A percentile compares a stretch with the other conserved stretches of the same genome.
Evolutionary conservation across 495 filamentous ascomycete genomes (phyloP).

Genomic region (Wilcoxina mikolae): DNA sequence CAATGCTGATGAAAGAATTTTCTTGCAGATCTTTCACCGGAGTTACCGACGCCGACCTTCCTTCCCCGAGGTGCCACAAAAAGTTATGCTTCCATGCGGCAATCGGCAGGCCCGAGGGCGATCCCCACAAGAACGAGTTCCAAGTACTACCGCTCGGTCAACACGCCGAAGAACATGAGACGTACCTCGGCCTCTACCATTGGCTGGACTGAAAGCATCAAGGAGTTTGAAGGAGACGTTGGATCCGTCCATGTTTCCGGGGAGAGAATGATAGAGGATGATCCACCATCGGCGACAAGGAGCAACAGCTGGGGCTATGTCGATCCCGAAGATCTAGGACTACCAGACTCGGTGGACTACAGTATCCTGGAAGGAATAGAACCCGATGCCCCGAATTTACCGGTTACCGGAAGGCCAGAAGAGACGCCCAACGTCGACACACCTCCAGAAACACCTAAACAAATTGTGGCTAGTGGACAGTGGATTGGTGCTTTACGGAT

Average conservation of each 20-base stretch:
- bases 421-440: neutral
- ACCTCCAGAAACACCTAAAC: neutral
- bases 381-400: neutral
- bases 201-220: constrained; percentile 2
- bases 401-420: neutral
- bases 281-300: neutral
- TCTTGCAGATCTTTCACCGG: neutral
- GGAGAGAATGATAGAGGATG: neutral
- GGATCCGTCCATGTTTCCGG: neutral
- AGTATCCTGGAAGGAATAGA: too few species aligned
- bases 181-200: neutral
- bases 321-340: neutral
- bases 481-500: neutral
- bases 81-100: neutral
- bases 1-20: neutral
- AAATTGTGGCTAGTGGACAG: neutral
- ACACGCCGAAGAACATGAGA: neutral
- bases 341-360: too few species aligned
- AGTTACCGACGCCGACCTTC: neutral
- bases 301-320: neutral
- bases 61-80: neutral
- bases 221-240: neutral
- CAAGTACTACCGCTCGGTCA: neutral
- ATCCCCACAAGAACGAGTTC: neutral
- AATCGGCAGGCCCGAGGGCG: neutral